These are phyloP conservation scores for Mucor ambiguus DNA, from an alignment of 371 early-diverging fungal genomes.

Conservation along the genomic window DNA sequence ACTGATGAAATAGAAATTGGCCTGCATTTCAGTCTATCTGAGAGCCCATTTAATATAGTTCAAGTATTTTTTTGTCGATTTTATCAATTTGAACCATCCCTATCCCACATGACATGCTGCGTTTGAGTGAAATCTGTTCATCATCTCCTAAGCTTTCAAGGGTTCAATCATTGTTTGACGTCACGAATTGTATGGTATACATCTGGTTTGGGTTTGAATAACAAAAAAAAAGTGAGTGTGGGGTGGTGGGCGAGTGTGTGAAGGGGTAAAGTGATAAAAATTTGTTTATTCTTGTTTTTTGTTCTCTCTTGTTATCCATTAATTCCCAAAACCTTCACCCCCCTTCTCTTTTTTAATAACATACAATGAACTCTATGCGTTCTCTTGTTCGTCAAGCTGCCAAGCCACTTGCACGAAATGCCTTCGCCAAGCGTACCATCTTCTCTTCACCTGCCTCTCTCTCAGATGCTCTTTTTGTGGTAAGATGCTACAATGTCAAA, in stretches of 20 bases:
- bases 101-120: background rate
- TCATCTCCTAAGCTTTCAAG: background rate
- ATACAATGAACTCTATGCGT: conserved; percentile 47
- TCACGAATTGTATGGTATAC: background rate
- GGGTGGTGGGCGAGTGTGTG: conserved; percentile 9
- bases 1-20: background rate
- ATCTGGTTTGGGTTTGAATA: background rate
- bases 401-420: conserved; percentile 26
- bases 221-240: background rate
- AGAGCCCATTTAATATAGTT: background rate
- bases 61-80: background rate
- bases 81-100: background rate
- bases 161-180: background rate
- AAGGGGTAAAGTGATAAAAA: conserved; percentile 14
- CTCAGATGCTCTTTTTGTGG: conserved; percentile 75
- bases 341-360: conserved; percentile 26
- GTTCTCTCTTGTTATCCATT: conserved; percentile 11
- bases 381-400: conserved; percentile 48
- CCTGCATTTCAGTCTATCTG: background rate
- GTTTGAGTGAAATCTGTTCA: background rate
- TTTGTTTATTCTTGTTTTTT: conserved; percentile 7
- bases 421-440: conserved; percentile 52
- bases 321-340: conserved; percentile 12
- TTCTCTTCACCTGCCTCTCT: conserved; percentile 49
- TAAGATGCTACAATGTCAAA: conserved; percentile 27